These are phyloP conservation scores for Cairneyella variabilis DNA, from an alignment of 495 filamentous ascomycete species.

Conservation along the genomic window DNA sequence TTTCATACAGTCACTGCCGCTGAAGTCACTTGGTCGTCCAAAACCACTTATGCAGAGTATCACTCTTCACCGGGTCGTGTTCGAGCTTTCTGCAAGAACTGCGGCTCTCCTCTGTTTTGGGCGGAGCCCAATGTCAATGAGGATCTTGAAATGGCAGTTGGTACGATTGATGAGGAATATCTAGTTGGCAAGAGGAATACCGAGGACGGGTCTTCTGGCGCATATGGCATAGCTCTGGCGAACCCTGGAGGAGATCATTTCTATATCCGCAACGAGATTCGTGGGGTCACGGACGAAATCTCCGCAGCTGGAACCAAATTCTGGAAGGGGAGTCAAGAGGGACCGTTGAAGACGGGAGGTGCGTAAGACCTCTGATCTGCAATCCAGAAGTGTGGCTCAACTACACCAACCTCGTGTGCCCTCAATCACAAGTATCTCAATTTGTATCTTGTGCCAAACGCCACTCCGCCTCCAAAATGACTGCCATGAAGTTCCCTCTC, in stretches of 20 bases:
- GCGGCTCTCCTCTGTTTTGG: conserved; percentile 29
- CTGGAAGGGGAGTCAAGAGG: conserved; percentile 15
- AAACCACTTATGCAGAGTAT: conserved; percentile 18
- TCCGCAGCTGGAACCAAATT: conserved; percentile 11
- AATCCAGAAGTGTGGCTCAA: not conserved
- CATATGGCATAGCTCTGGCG: conserved; percentile 7
- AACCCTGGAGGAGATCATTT: conserved; percentile 10
- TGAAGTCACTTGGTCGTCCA: conserved; percentile 28
- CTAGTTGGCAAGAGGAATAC: conserved; percentile 24
- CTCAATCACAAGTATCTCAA: too few species aligned
- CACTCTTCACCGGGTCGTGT: conserved; percentile 14
- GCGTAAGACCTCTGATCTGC: not conserved
- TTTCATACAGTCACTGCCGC: conserved; percentile 23
- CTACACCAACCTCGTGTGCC: too few species aligned
- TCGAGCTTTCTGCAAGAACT: conserved; percentile 27
- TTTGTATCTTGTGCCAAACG: too few species aligned
- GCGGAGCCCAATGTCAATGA: not conserved
- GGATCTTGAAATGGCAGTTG: conserved; percentile 30
- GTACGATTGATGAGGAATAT: conserved; percentile 33
- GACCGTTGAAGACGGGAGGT: not conserved
- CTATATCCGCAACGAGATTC: conserved; percentile 11
- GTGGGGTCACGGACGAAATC: conserved; percentile 17
- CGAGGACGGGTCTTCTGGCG: conserved; percentile 4
- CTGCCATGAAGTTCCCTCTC: too few species aligned
- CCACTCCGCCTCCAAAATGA: too few species aligned